Evolutionary conservation across 371 early-diverging fungal genomes (phyloP), one percentile per base, ranked within the genome.

Genomic region (Mortierella sp.): DNA sequence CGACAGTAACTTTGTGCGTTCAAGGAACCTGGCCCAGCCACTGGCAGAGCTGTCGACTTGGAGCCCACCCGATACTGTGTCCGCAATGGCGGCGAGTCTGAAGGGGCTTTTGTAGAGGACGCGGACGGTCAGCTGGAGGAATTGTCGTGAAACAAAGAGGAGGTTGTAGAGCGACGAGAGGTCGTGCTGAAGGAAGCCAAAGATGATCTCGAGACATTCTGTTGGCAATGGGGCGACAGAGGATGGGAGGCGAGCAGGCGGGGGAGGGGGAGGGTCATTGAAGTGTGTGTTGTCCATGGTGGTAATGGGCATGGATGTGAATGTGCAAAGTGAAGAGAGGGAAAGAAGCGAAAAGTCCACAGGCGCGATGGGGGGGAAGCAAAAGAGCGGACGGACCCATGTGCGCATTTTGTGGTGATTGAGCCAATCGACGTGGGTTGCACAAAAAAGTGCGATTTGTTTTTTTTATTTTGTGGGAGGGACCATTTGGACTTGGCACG

Each of bases 191-290:
- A 80, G 57, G 53, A 26, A 61, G 24, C 44, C 73, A n/a, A 84
- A 24, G 70, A 84, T 75, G 70, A 78, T 59, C 74, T 84, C 85
- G 69, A 84, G 85, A 54, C 85, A 84, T 69, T 84, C 85, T 19
- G 72, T 59, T 26, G 85, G 85, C 6, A 84, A 54, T 28, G 31
- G 46, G 21, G 72, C 57, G 10, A 75, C 26, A 37, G 75, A 0
- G 8, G 67, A 44, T 28, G 70, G 28, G 24, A 40, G n/a, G 19
- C 50, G 34, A 8, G 53, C 16, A 13, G 34, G 71, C 6, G 34
- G 50, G 34, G 53, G 51, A 11, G 19, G 31, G 53, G 71, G 21
- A 71, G 71, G 26, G 71, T 44, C 50, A 40, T 46, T 50, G 71
- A 34, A 14, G 24, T 34, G 13, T 26, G n/a, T 53, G 19, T 34